Evolutionary conservation across 2,329 filamentous ascomycete species (phyloP).

Genomic region (Alternaria sp.): DNA sequence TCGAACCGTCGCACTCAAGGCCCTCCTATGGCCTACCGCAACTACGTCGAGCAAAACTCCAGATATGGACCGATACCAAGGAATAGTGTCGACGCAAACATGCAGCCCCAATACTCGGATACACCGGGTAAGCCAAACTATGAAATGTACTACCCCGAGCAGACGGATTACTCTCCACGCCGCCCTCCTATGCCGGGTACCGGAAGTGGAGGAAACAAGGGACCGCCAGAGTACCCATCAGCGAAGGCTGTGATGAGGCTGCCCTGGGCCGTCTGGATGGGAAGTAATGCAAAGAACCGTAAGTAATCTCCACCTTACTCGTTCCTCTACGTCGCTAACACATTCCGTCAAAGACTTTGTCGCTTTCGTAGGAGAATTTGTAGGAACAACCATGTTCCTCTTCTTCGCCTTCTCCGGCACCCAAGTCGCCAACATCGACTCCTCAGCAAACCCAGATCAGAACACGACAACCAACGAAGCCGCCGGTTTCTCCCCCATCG

Average conservation of each 20-base stretch:
- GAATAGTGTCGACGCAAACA: conserved; percentile 23
- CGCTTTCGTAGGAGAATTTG: conserved; percentile 58
- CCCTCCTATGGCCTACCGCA: conserved; percentile 38
- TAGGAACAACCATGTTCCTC: conserved; percentile 57
- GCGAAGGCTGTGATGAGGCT: conserved; percentile 51
- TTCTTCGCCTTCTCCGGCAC: conserved; percentile 57
- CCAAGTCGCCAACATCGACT: conserved; percentile 59
- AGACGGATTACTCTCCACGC: conserved; percentile 25
- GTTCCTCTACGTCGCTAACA: conserved; percentile 40
- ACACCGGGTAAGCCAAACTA: conserved; percentile 31
- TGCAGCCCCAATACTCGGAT: conserved; percentile 28
- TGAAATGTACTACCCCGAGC: conserved; percentile 35
- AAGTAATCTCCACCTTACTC: conserved; percentile 10
- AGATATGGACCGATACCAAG: conserved; percentile 26
- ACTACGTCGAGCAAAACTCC: conserved; percentile 20
- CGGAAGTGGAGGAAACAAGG: conserved; percentile 16
- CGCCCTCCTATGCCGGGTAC: conserved; percentile 16
- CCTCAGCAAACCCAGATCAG: conserved; percentile 46
- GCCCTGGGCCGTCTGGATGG: conserved; percentile 50
- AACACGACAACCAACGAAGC: conserved; percentile 55
- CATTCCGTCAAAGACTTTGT: conserved; percentile 42
- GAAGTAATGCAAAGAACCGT: conserved; percentile 48
- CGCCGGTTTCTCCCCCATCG: conserved; percentile 56
- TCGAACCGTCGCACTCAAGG: conserved; percentile 28
- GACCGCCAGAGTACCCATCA: conserved; percentile 30